A percentile compares a stretch with the other conserved stretches of the same genome.
phyloP scores from a whole-genome alignment of 106 monocot species.

The Cymbidium sinense region DNA sequence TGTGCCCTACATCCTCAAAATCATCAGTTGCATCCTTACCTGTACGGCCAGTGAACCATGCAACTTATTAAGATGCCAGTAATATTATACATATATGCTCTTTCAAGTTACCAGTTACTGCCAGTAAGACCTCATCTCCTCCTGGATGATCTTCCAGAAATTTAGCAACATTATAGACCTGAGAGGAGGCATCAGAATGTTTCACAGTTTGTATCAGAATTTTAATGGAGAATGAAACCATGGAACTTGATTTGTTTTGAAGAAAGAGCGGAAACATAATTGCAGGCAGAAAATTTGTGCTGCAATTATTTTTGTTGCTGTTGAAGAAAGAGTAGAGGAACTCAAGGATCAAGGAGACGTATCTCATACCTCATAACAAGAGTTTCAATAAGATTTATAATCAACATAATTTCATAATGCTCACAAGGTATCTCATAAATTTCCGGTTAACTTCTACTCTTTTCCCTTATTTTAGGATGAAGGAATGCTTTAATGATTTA shows the following conservation, averaged over 20 bases:
- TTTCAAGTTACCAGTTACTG: conserved; percentile 37
- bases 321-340: no score
- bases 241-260: neutral
- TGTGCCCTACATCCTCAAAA: conserved; percentile 82
- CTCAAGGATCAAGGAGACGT: no score
- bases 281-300: neutral
- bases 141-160: conserved; percentile 59
- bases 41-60: conserved; percentile 8
- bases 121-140: conserved; percentile 44
- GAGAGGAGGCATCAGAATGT: neutral
- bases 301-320: neutral
- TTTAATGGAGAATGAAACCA: neutral
- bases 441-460: no score
- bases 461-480: no score
- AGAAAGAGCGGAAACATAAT: neutral
- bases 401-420: no score
- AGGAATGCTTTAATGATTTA: no score
- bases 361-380: no score
- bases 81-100: no score
- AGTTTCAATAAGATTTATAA: no score
- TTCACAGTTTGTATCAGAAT: neutral
- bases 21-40: conserved; percentile 80
- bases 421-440: no score
- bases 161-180: conserved; percentile 46
- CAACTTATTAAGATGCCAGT: neutral